Conservation (phyloP, 176 grass and related monocot genomes). For the Zea luxurians region DNA sequence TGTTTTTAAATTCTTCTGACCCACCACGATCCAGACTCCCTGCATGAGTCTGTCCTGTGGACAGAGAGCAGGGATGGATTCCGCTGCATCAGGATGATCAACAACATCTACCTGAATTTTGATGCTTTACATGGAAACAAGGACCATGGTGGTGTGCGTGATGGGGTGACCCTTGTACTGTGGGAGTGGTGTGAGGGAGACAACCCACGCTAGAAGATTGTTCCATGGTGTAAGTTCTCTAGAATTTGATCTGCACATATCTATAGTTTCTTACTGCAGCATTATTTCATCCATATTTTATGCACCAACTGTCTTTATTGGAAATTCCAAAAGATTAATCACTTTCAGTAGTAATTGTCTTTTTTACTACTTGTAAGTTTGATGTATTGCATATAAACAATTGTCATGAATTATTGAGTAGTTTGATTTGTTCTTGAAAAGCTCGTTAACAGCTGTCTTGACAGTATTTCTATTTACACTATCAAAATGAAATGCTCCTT, state of each 20-base stretch:
- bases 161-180: conserved; percentile 58
- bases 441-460: neutral
- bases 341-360: neutral
- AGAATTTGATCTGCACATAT: neutral
- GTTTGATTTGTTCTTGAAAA: neutral
- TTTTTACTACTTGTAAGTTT: neutral
- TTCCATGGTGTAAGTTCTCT: conserved; percentile 52
- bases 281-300: neutral
- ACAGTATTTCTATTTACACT: too few species aligned
- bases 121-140: conserved; percentile 67
- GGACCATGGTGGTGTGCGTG: conserved; percentile 62
- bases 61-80: conserved; percentile 64
- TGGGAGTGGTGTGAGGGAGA: conserved; percentile 82
- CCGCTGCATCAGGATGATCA: conserved; percentile 82
- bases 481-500: too few species aligned
- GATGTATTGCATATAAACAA: neutral
- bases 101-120: conserved; percentile 76
- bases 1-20: conserved; percentile 46
- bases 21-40: conserved; percentile 46
- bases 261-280: neutral
- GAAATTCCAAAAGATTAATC: neutral
- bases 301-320: neutral
- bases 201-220: conserved; percentile 91
- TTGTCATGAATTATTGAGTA: neutral
- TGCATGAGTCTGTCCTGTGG: conserved; percentile 71